These are phyloP conservation scores for Akebia trifoliata DNA, from an alignment of 164 flowering plant species.

Conservation along the genomic window DNA sequence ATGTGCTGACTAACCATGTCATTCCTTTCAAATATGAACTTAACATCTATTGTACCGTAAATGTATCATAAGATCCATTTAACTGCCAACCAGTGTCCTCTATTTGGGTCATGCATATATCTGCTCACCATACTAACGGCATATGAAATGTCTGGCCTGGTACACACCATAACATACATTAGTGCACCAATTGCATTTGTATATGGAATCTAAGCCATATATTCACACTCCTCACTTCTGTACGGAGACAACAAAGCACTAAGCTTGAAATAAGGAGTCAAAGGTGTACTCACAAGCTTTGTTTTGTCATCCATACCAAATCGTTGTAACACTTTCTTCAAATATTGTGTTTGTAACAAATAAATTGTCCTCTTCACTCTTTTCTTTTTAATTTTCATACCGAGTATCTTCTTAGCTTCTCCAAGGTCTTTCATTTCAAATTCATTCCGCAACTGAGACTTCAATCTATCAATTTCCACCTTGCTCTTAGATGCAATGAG, in stretches of 20 bases:
- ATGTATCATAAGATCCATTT: too few relatives aligned
- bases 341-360: not conserved
- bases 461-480: too few relatives aligned
- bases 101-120: too few relatives aligned
- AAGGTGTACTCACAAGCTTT: not conserved
- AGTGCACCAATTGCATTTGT: not conserved
- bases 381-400: not conserved
- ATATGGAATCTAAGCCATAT: not conserved
- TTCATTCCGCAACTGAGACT: not conserved
- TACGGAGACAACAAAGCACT: not conserved
- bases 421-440: slow-evolving; percentile 3
- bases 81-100: not conserved
- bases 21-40: not conserved
- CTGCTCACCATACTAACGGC: not conserved
- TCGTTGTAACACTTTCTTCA: not conserved
- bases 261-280: not conserved
- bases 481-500: too few relatives aligned
- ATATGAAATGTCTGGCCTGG: not conserved
- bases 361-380: not conserved
- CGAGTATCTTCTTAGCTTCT: not conserved
- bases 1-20: too few relatives aligned
- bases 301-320: not conserved
- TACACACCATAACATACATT: too few relatives aligned
- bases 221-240: not conserved
- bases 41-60: not conserved